phyloP scores from a whole-genome alignment of 352 stramenopile genomes.

The Globisporangium spinosum region DNA sequence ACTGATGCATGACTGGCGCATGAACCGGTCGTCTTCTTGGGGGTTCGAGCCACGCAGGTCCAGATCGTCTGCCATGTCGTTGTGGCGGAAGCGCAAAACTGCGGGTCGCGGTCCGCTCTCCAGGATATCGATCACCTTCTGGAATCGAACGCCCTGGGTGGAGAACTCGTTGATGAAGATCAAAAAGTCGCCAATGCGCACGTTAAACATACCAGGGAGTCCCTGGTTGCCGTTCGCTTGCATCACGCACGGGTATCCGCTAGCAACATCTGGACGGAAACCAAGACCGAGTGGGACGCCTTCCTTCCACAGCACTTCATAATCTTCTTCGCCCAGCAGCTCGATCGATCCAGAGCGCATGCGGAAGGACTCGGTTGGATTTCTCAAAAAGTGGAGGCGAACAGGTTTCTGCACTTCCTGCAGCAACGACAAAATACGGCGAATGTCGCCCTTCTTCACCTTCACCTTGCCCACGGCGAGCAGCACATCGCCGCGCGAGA shows the following conservation, averaged over 20 bases:
- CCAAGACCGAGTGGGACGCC: slow-evolving; percentile 78
- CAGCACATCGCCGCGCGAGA: slow-evolving; percentile 76
- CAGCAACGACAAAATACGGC: slow-evolving; percentile 67
- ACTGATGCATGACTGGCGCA: slow-evolving; percentile 68
- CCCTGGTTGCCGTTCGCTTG: slow-evolving; percentile 75
- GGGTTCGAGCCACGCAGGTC: slow-evolving; percentile 52
- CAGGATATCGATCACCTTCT: slow-evolving; percentile 85
- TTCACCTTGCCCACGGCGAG: slow-evolving; percentile 71
- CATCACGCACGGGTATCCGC: slow-evolving; percentile 70
- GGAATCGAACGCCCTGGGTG: slow-evolving; percentile 74
- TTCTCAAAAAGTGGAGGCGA: slow-evolving; percentile 66
- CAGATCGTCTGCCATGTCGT: slow-evolving; percentile 52
- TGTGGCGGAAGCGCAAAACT: slow-evolving; percentile 82
- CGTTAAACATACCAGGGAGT: slow-evolving; percentile 84
- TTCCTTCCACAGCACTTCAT: slow-evolving; percentile 85
- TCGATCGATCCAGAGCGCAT: slow-evolving; percentile 67
- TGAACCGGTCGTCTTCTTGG: slow-evolving; percentile 62
- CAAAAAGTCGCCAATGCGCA: slow-evolving; percentile 71
- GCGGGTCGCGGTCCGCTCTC: slow-evolving; percentile 73
- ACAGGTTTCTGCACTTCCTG: slow-evolving; percentile 85
- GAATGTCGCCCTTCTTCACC: slow-evolving; percentile 80
- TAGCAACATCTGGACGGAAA: slow-evolving; percentile 75
- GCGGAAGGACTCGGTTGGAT: slow-evolving; percentile 65
- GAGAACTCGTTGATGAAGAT: slow-evolving; percentile 88
- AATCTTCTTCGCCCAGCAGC: slow-evolving; percentile 79